Evolutionary conservation across 179 eudicot species (phyloP), one percentile per base, ranked within the genome.

Genomic region (Amaranthus tricolor): DNA sequence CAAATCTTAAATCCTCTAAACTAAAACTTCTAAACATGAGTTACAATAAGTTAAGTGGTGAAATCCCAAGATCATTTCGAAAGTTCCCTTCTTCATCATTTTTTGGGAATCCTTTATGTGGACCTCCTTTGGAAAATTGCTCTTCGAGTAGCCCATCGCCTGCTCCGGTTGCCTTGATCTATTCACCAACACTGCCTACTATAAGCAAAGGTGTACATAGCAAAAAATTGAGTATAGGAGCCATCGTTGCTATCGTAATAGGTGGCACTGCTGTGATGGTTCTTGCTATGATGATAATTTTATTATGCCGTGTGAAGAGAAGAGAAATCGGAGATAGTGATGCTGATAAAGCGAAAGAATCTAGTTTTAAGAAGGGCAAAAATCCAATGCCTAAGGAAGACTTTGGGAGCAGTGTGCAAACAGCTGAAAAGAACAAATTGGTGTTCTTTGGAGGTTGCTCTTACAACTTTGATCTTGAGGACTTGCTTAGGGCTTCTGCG

Each of bases 401-500:
- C 52, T 91, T 86, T 48, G 86, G 93, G 62, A 93, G 93, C 43
- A 93, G 95, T 57, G 88, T 84, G 66, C 98, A 91, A 76, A 91
- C 82, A 48, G 76, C 89, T 40, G 89, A 85, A 72, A 91, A 84
- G 81, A 91, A 94, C 85, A 88, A 88, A 66, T 62, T 93, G 83
- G 89, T 88, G 31, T 93, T 93, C 85, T 88, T 91, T 65, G 88
- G 85, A 68, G 90, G 88, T 0, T 82, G 84, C 49, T 80, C 95
- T 4, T 87, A 81, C 63, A 91, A 83, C 72, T 93, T 93, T 72
- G 92, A 93, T 83, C 91, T 93, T 0, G 98, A 93, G 82, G 97
- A 93, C 85, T 79, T 93, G 19, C 84, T 93, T 68, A 88, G 93
- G 76, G 98, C 98, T 72, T 89, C 97, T 1, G 98, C 97, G 5